Percentiles rank a stretch among this genome's conserved stretches.
These are phyloP conservation scores for Nidula microcarpa DNA, from an alignment of 768 basidiomycete species.

Conservation along the genomic window DNA sequence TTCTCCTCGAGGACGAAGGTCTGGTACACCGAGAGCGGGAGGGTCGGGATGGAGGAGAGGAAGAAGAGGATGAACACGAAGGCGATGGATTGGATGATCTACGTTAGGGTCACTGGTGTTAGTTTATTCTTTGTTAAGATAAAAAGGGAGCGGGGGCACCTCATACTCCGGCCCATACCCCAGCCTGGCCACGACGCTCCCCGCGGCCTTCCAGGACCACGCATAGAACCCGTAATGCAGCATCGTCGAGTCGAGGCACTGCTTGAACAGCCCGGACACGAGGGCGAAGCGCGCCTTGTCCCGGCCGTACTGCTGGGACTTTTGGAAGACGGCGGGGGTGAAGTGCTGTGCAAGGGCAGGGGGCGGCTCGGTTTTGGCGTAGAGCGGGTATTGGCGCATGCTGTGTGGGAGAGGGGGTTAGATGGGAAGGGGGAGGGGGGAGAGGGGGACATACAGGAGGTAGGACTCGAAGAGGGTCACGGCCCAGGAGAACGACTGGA, in stretches of 20 bases:
- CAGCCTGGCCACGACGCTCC: conserved; percentile 39
- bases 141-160: conserved; percentile 38
- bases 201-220: conserved; percentile 75
- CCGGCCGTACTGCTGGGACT: conserved; percentile 88
- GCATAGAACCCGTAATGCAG: conserved; percentile 78
- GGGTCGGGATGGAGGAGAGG: conserved; percentile 59
- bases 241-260: conserved; percentile 64
- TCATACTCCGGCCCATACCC: conserved; percentile 74
- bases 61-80: conserved; percentile 70
- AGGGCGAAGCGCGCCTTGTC: conserved; percentile 87
- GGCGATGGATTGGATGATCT: conserved; percentile 84
- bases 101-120: background rate
- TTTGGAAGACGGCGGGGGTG: conserved; percentile 67
- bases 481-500: conserved; percentile 74
- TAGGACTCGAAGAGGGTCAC: conserved; percentile 87
- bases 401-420: conserved; percentile 23
- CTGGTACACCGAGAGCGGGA: conserved; percentile 79
- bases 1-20: conserved; percentile 95
- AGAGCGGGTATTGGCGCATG: conserved; percentile 82
- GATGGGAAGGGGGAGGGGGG: background rate
- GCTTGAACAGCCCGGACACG: conserved; percentile 70
- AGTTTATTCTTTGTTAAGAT: background rate
- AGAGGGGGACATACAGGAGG: conserved; percentile 59
- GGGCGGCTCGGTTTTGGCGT: conserved; percentile 73
- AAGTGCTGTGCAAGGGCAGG: conserved; percentile 68